Evolutionary conservation across 257 asterid species (phyloP).

Genomic region (Forsythia viridissima): DNA sequence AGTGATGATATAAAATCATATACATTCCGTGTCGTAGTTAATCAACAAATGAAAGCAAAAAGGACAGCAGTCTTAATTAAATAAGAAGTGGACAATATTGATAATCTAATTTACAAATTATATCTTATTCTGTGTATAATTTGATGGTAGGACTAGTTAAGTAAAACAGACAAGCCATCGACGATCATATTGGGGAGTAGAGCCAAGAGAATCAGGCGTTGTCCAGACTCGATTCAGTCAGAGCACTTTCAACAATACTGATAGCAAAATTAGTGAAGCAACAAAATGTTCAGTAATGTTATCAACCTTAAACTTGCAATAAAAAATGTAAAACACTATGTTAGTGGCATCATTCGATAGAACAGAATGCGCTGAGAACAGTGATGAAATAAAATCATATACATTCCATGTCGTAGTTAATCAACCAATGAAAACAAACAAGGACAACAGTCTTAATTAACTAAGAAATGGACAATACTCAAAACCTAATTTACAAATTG

Average conservation of each 20-base stretch:
- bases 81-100: background rate
- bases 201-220: background rate
- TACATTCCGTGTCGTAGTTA: background rate
- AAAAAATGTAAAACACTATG: background rate
- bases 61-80: background rate
- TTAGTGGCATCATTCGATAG: background rate
- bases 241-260: background rate
- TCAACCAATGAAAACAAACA: background rate
- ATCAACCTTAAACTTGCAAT: background rate
- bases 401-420: background rate
- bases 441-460: background rate
- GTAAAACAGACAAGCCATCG: too few relatives aligned
- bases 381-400: background rate
- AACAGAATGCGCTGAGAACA: too few relatives aligned
- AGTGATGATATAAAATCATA: background rate
- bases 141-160: too few relatives aligned
- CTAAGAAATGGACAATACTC: background rate
- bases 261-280: background rate
- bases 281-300: background rate
- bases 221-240: background rate
- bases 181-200: background rate
- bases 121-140: background rate
- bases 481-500: background rate
- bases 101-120: background rate
- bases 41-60: background rate